Evolutionary conservation across 495 filamentous ascomycete genomes (phyloP).

Genomic region (Penicillium pancosmium): DNA sequence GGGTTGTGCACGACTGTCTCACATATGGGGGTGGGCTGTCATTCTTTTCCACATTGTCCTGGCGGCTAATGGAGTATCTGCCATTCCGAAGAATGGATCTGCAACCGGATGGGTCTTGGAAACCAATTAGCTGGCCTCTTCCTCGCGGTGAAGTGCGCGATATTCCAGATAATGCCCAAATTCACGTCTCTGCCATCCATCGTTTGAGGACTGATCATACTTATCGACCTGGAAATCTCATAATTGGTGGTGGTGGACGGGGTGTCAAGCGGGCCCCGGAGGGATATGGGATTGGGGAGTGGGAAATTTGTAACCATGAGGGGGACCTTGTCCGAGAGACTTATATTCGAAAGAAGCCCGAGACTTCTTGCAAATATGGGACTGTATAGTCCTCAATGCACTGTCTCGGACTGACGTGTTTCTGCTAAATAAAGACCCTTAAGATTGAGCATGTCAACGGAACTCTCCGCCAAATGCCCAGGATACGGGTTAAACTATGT

Average conservation of each 20-base stretch:
- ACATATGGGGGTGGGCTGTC: slow-evolving; percentile 61
- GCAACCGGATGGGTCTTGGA: slow-evolving; percentile 69
- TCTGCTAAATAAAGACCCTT: too few relatives aligned
- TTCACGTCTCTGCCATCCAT: slow-evolving; percentile 70
- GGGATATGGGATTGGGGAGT: slow-evolving; percentile 64
- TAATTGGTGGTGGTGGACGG: slow-evolving; percentile 72
- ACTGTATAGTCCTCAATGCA: background rate
- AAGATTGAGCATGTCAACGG: too few relatives aligned
- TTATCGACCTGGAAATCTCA: slow-evolving; percentile 76
- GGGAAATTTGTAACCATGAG: slow-evolving; percentile 59
- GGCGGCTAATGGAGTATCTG: slow-evolving; percentile 79
- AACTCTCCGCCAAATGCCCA: too few relatives aligned
- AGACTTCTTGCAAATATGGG: slow-evolving; percentile 8
- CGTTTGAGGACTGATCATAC: slow-evolving; percentile 62
- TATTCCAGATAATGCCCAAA: slow-evolving; percentile 65
- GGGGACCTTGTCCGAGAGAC: slow-evolving; percentile 63
- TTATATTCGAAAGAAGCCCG: slow-evolving; percentile 35
- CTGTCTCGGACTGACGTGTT: background rate
- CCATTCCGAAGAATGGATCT: slow-evolving; percentile 80
- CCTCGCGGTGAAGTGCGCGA: slow-evolving; percentile 75
- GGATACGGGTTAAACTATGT: too few relatives aligned
- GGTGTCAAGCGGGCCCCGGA: slow-evolving; percentile 60
- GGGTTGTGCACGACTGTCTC: slow-evolving; percentile 72
- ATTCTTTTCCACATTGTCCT: slow-evolving; percentile 57
- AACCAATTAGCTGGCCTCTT: slow-evolving; percentile 72